phyloP scores from a whole-genome alignment of 2,329 filamentous ascomycete genomes.

The Elsinoe arachidis region DNA sequence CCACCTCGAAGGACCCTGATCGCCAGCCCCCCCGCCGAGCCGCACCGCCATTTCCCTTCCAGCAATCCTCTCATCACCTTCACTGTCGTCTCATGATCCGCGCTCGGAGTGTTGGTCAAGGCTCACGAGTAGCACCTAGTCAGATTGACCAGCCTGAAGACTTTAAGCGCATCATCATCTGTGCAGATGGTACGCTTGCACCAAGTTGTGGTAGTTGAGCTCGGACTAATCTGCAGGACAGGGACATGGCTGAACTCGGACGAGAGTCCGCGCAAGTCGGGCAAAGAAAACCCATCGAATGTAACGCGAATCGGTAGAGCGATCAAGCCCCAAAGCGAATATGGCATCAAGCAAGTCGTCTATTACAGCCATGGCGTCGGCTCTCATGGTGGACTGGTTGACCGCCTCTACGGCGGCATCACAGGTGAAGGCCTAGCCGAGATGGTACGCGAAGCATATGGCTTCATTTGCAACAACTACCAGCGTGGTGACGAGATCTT shows the following conservation, averaged over 20 bases:
- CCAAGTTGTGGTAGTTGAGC: background rate
- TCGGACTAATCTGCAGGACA: slow-evolving; percentile 12
- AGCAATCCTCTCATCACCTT: background rate
- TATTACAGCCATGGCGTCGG: slow-evolving; percentile 45
- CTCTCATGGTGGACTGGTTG: slow-evolving; percentile 34
- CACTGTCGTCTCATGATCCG: background rate
- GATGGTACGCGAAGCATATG: slow-evolving; percentile 41
- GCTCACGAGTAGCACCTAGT: slow-evolving; percentile 2
- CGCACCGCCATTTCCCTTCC: background rate
- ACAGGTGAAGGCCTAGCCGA: slow-evolving; percentile 39
- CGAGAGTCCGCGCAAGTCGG: slow-evolving; percentile 35
- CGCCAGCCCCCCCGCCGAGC: slow-evolving; percentile 10
- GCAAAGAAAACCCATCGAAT: slow-evolving; percentile 38
- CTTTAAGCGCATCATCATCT: slow-evolving; percentile 29
- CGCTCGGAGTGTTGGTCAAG: slow-evolving; percentile 3
- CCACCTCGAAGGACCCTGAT: slow-evolving; percentile 2
- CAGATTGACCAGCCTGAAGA: slow-evolving; percentile 4
- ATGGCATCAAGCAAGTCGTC: slow-evolving; percentile 43
- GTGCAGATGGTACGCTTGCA: slow-evolving; percentile 32
- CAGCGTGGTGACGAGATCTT: slow-evolving; percentile 43
- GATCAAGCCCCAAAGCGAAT: slow-evolving; percentile 39
- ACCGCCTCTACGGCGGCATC: slow-evolving; percentile 33
- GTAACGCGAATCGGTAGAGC: slow-evolving; percentile 42
- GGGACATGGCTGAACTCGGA: slow-evolving; percentile 44
- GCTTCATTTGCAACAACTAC: slow-evolving; percentile 46